Conservation (phyloP, 2,329 filamentous ascomycete species). For the Exophiala lecanii-corni region DNA sequence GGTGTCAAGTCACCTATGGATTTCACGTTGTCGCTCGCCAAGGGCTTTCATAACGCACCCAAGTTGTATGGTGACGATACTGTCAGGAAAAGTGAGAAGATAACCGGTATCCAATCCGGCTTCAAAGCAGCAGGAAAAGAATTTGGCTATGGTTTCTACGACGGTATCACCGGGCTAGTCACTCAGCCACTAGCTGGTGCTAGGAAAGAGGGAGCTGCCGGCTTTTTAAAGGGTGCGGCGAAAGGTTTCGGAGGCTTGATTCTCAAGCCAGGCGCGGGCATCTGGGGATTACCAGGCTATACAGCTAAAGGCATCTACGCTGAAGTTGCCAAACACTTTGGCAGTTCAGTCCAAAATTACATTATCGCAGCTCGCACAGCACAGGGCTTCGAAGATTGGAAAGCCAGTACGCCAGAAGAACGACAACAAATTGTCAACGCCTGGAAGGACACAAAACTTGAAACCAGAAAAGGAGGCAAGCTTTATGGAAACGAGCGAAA, state of each 20-base stretch:
- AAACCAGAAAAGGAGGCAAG: constrained; percentile 45
- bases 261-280: constrained; percentile 75
- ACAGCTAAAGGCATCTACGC: constrained; percentile 78
- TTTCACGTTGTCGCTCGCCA: constrained; percentile 74
- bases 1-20: constrained; percentile 78
- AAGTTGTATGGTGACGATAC: constrained; percentile 80
- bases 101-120: constrained; percentile 72
- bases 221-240: constrained; percentile 72
- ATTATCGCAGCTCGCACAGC: constrained; percentile 71
- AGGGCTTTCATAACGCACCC: constrained; percentile 84
- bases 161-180: constrained; percentile 74
- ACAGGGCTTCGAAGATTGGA: constrained; percentile 67
- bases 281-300: constrained; percentile 73
- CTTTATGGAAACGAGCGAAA: constrained; percentile 37
- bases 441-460: constrained; percentile 59
- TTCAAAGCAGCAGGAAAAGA: constrained; percentile 73
- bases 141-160: constrained; percentile 71
- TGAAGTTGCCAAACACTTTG: constrained; percentile 67
- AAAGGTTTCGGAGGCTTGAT: constrained; percentile 79
- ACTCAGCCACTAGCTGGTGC: constrained; percentile 70
- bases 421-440: constrained; percentile 58
- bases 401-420: constrained; percentile 53
- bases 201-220: constrained; percentile 59
- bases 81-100: constrained; percentile 71
- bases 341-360: constrained; percentile 69